Conservation (phyloP, 345 rosid species). For the Populus pruinosa region DNA sequence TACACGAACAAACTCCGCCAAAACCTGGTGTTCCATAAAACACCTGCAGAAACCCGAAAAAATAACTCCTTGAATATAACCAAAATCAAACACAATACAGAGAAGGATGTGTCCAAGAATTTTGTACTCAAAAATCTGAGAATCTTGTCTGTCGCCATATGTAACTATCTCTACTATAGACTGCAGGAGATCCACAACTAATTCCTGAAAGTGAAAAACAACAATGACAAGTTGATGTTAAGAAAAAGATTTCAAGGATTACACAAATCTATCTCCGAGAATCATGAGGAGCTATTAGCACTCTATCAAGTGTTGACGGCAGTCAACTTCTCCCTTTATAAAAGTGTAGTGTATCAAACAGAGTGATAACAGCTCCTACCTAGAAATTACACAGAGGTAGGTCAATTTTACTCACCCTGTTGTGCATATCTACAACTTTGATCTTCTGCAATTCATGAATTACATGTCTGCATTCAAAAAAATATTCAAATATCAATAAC, state of each 20-base stretch:
- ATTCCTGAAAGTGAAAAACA: constrained; percentile 31
- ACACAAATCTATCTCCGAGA: background rate
- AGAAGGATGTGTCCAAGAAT: background rate
- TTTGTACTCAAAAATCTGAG: constrained; percentile 51
- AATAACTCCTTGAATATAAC: background rate
- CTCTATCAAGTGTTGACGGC: too few relatives aligned
- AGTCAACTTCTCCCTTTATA: too few relatives aligned
- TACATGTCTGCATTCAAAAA: constrained; percentile 29
- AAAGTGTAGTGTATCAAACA: too few relatives aligned
- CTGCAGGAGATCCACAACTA: constrained; percentile 51
- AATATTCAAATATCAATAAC: background rate
- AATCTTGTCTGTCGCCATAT: constrained; percentile 60
- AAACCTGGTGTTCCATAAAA: constrained; percentile 63
- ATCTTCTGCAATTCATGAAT: constrained; percentile 46
- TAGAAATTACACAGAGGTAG: background rate
- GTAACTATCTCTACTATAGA: constrained; percentile 64
- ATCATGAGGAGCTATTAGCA: too few relatives aligned
- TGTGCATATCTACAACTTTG: constrained; percentile 41
- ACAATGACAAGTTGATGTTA: constrained; percentile 7
- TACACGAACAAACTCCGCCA: constrained; percentile 58
- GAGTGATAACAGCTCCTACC: too few relatives aligned
- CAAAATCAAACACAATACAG: background rate
- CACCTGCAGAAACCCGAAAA: constrained; percentile 32
- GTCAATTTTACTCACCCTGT: constrained; percentile 32
- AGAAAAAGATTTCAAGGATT: background rate